A percentile compares a stretch with the other conserved stretches of the same genome.
Evolutionary conservation across 176 grass and related monocot species (phyloP).

Genomic region (Bromus sterilis): DNA sequence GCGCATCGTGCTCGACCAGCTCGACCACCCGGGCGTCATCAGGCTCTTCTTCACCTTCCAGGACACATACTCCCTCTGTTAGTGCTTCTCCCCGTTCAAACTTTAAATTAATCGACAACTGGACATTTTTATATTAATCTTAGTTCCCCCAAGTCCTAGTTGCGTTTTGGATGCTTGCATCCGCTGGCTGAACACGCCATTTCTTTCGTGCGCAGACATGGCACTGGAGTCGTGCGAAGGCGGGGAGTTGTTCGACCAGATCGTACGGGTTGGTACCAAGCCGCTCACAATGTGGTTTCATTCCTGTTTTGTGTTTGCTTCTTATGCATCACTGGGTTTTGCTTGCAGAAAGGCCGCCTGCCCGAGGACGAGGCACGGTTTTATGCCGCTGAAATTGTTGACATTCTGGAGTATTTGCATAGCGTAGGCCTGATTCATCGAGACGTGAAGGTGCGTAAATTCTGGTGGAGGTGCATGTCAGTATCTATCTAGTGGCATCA

Average conservation of each 20-base stretch:
- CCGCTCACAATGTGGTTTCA: neutral
- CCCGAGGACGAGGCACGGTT: conserved; percentile 74
- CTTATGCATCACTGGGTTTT: neutral
- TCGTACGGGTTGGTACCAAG: conserved; percentile 48
- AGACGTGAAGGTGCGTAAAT: conserved; percentile 66
- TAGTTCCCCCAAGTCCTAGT: neutral
- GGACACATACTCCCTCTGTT: conserved; percentile 93
- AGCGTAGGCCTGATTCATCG: conserved; percentile 83
- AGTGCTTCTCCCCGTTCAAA: neutral
- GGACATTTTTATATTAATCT: neutral
- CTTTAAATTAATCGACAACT: neutral
- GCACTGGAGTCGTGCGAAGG: conserved; percentile 95
- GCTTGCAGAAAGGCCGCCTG: conserved; percentile 60
- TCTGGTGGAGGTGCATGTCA: neutral
- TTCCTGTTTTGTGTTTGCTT: neutral
- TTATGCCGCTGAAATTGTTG: conserved; percentile 89
- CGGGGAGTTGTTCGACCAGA: conserved; percentile 94
- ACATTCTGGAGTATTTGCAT: conserved; percentile 86
- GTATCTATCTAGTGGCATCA: neutral
- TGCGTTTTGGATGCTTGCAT: neutral
- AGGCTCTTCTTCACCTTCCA: conserved; percentile 96
- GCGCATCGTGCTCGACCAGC: conserved; percentile 92
- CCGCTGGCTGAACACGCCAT: neutral
- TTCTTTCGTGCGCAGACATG: conserved; percentile 61
- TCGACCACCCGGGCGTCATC: conserved; percentile 93